Base-by-base conservation (phyloP, 192 early-diverging fungal species). In the Mortierella alpina region DNA sequence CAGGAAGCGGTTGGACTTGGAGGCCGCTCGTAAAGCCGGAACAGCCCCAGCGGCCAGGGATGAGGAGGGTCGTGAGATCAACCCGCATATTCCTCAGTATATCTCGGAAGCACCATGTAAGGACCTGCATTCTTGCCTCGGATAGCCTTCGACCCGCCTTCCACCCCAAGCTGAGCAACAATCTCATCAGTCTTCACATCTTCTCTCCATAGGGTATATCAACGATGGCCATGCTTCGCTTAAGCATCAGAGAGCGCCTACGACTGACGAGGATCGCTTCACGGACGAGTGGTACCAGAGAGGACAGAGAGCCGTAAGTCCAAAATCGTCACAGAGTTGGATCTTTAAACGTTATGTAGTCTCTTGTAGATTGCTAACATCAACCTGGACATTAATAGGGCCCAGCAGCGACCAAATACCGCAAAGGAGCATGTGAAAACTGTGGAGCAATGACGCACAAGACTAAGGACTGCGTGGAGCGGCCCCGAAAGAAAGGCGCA, bases 1-100 rank as follows among this genome's bases (percentile, higher is more conserved):
- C 86, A 90, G 92, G 60, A 90, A 91, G 63, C 96, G 96, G 73
- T 96, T 97, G 74, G 96, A 96, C 68, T 88, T 98, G 59, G 97
- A 99, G 62, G 96, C 95, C 10, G 96, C 97, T 61, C 92, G 98
- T 62, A 98, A 97, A 75, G 96, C 97, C 8, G 95, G 95, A 69
- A 95, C 94, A 41, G 94, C 94, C 11, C 92, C 95, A 22, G 91
- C 95, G 17, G 95, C 93, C 58, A 83, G 92, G 5, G 95, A 96
- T 83, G 93, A 92, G 31, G 92, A 94, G 49, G 98, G 97, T 47
- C 91, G 91, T 23, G 94, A 95, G 72, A 98, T 99, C 87, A 99
- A 99, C 80, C 98, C 98, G 18, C 97, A 99, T 78, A 99, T 98
- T 56, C 98, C 98, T 7, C 90, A 97, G 65, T 98, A 94, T 83